Evolutionary conservation across 805 yeast species (phyloP), one percentile per base, ranked within the genome.

Genomic region (Kurtzmaniella fragi): DNA sequence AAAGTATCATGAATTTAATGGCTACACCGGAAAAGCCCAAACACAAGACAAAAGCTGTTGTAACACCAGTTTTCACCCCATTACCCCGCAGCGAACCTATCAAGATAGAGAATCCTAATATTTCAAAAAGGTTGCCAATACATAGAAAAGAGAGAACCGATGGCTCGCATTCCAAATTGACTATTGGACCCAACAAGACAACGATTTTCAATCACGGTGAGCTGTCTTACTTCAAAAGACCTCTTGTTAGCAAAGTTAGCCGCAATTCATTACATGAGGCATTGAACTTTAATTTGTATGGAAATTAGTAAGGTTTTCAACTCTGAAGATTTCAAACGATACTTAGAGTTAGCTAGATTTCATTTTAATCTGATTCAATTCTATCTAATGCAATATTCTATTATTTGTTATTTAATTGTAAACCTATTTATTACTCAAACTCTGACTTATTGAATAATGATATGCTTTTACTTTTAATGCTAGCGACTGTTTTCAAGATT

Each of bases 211-310:
- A 62, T 16, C 77, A 75, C 46, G 78, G 78, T 0, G 60, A 59
- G 16, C 59, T 63, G 3, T 63, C 73, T 1, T 54, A 52, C 4
- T 57, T 66, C 42, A 58, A 59, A 37, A 57, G 50, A 29, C 67
- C 69, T 5, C 41, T 63, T 7, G 46, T 62, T 11, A 56, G 70
- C 10, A 58, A 69, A 33, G 64, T 75, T 23, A 73, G 77, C 42
- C 75, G 66, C 46, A 61, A 66, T n/a, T 71, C 76, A 1, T 50
- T 74, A 14, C 52, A 64, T 41, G 78, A 74, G 30, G 80, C 80
- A 2, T 53, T 74, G 25, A 35, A 17, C 16, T 35, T 35, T 14
- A 29, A 17, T 17, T 27, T 35, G 32, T 17, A 20, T 15, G 13
- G 26, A 25, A 20, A 12, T n/a, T 13, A 25, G 20, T 32, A 20